A percentile compares a stretch with the other conserved stretches of the same genome.
These are phyloP conservation scores for Sporothrix dimorphospora DNA, from an alignment of 2,329 filamentous ascomycete genomes.

Conservation along the genomic window DNA sequence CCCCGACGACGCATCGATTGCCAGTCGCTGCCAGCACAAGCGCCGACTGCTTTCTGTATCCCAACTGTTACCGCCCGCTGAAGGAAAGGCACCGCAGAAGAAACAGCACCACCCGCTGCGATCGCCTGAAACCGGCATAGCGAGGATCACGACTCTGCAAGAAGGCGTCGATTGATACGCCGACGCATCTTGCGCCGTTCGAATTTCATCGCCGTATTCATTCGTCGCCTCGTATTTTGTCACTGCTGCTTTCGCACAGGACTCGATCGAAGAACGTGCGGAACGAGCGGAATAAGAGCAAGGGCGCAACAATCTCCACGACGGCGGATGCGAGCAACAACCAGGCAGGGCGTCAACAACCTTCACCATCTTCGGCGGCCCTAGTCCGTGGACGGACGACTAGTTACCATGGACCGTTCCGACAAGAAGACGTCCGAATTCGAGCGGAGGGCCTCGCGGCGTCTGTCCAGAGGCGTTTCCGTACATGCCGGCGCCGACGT, in stretches of 20 bases:
- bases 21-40: not conserved
- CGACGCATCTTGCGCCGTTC: not conserved
- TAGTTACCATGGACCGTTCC: slow-evolving; percentile 32
- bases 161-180: not conserved
- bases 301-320: not conserved
- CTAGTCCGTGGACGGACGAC: slow-evolving; percentile 17
- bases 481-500: slow-evolving; percentile 24
- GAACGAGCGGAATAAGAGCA: not conserved
- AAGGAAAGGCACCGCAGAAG: not conserved
- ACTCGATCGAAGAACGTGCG: not conserved
- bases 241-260: not conserved
- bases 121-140: slow-evolving; percentile 11
- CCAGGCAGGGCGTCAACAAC: not conserved
- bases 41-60: not conserved
- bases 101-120: not conserved
- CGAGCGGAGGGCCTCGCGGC: slow-evolving; percentile 33
- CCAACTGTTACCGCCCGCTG: not conserved
- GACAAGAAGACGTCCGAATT: slow-evolving; percentile 33
- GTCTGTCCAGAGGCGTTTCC: slow-evolving; percentile 31
- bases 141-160: not conserved
- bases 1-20: not conserved
- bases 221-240: too few species aligned
- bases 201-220: not conserved
- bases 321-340: not conserved
- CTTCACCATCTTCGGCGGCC: not conserved